Conservation (phyloP, 1,284 basidiomycete genomes). For the Ustilago sp. region DNA sequence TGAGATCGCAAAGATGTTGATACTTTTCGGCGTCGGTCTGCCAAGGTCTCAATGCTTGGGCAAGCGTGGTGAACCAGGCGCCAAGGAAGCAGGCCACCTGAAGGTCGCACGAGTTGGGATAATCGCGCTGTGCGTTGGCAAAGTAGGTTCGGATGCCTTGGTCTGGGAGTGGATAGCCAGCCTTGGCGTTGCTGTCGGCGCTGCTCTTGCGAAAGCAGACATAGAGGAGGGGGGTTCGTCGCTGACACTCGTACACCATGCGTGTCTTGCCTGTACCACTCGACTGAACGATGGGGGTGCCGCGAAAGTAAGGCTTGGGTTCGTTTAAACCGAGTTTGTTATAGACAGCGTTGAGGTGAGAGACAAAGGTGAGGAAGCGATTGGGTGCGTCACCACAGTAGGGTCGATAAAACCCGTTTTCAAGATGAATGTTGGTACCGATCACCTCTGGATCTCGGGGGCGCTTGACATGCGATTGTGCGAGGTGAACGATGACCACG, state of each 20-base stretch:
- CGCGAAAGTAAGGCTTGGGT: neutral
- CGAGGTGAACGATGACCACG: no score
- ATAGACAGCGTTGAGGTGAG: neutral
- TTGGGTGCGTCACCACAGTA: neutral
- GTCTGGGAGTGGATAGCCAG: neutral
- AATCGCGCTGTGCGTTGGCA: neutral
- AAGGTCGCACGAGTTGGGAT: neutral
- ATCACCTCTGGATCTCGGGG: no score
- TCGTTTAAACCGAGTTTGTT: neutral
- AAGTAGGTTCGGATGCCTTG: neutral
- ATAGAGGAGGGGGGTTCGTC: neutral
- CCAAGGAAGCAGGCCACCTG: neutral
- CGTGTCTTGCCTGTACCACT: neutral
- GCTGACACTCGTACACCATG: neutral
- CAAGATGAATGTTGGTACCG: slow-evolving; percentile 63
- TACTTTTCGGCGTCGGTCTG: neutral
- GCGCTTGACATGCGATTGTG: no score
- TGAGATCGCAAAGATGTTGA: neutral
- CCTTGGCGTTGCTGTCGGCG: neutral
- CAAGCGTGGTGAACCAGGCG: neutral
- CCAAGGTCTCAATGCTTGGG: neutral
- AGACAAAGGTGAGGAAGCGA: neutral
- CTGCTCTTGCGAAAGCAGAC: neutral
- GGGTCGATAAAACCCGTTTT: neutral
- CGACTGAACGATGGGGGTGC: neutral